Evolutionary conservation across 2,329 filamentous ascomycete genomes (phyloP).

Genomic region (Zymoseptoria passerinii): DNA sequence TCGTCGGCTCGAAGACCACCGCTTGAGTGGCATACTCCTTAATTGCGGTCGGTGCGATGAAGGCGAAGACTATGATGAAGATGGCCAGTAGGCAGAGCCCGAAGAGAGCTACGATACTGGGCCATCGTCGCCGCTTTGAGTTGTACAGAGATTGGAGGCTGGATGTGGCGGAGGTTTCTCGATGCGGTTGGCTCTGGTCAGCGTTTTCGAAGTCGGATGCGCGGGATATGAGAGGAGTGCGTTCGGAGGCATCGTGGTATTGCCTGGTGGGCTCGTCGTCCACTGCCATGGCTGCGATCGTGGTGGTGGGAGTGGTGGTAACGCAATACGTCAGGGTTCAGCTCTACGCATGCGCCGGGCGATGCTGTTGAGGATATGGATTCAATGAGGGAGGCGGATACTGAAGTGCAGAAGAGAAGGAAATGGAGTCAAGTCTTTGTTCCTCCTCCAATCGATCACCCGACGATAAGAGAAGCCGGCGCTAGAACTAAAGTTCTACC

Average conservation of each 20-base stretch:
- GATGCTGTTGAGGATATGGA: neutral
- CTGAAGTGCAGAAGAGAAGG: neutral
- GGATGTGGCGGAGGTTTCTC: constrained; percentile 15
- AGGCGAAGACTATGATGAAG: constrained; percentile 66
- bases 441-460: neutral
- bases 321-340: neutral
- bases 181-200: constrained; percentile 19
- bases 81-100: constrained; percentile 56
- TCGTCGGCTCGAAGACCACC: constrained; percentile 71
- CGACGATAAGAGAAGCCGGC: neutral
- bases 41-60: constrained; percentile 70
- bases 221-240: neutral
- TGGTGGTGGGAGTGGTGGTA: neutral
- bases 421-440: neutral
- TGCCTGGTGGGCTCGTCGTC: neutral
- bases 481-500: neutral
- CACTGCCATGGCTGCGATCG: neutral
- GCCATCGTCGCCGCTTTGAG: constrained; percentile 54
- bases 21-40: constrained; percentile 83
- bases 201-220: constrained; percentile 2
- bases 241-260: neutral
- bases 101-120: constrained; percentile 65
- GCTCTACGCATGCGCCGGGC: neutral
- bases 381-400: neutral
- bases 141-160: constrained; percentile 21